phyloP scores from a whole-genome alignment of 2,329 filamentous ascomycete genomes.

The Monilinia aucupariae region DNA sequence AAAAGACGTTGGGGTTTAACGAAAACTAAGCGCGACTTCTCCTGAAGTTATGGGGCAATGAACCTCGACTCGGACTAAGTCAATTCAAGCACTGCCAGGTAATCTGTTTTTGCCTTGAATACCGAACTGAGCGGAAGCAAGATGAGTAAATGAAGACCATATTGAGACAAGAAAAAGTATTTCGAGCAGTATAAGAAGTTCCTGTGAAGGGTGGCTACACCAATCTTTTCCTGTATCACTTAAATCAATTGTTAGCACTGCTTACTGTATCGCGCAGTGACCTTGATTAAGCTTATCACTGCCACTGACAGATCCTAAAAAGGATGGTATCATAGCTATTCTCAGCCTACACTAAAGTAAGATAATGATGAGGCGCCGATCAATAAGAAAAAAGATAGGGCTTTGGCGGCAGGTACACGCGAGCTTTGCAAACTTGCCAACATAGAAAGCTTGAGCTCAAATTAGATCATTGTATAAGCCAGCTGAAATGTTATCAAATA shows the following conservation, averaged over 20 bases:
- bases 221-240: background rate
- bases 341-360: background rate
- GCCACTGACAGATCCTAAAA: background rate
- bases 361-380: background rate
- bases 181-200: background rate
- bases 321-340: background rate
- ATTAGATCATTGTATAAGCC: background rate
- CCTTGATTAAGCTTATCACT: conserved; percentile 9
- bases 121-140: background rate
- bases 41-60: too few relatives aligned
- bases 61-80: too few relatives aligned
- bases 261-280: background rate
- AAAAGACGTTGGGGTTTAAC: too few relatives aligned
- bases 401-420: background rate
- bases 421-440: background rate
- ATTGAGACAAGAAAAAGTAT: background rate
- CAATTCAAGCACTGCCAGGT: background rate
- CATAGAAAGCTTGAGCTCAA: background rate
- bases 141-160: background rate
- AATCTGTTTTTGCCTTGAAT: background rate
- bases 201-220: background rate
- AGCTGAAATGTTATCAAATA: background rate
- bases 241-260: background rate
- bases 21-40: background rate
- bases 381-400: background rate